Evolutionary conservation across 345 rosid species (phyloP), one percentile per base, ranked within the genome.

Genomic region (Aquilaria yunnanensis): DNA sequence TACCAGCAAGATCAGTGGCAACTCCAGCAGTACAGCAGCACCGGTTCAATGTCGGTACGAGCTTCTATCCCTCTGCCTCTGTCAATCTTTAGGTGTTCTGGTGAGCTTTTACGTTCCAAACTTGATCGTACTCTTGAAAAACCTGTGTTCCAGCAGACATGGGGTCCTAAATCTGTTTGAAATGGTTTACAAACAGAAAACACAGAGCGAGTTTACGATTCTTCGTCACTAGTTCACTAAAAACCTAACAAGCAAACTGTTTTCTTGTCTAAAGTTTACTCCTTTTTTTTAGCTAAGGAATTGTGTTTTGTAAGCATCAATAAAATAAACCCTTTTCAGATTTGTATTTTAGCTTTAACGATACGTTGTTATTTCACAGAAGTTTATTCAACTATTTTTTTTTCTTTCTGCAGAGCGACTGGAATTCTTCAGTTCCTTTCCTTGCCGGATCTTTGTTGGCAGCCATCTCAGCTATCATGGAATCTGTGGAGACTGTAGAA

Each of bases 21-120:
- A 63, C 11, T 61, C 61, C 67, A 66, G 72, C 73, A 57, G 63
- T 59, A 66, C 50, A 47, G 63, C 67, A 66, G 72, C 73, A 57
- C 65, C 62, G 67, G 56, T 61, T 67, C 46, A 73, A 81, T 85
- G 92, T 76, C 81, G 80, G 88, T 83, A 74, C 46, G 88, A 70
- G 47, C 50, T 69, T 65, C 49, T 51, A 31, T 50, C 49, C 46
- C 32, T 14, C 57, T 37, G 56, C 49, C 49, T 64, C 63, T 68
- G 31, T 46, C 59, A 67, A 47, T 59, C 23, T 53, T 53, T 13
- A 8, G 43, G 13, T 46, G 47, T 1, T 6, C 13, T 51, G 23
- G 8, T 62, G 14, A 53, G 30, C 66, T 72, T 66, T 37, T 49
- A 47, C 16, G 8, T 65, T n/a, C 34, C 31, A 3, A 33, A 12